Evolutionary conservation across 2,329 filamentous ascomycete genomes (phyloP).

Genomic region (Botryotinia convoluta): DNA sequence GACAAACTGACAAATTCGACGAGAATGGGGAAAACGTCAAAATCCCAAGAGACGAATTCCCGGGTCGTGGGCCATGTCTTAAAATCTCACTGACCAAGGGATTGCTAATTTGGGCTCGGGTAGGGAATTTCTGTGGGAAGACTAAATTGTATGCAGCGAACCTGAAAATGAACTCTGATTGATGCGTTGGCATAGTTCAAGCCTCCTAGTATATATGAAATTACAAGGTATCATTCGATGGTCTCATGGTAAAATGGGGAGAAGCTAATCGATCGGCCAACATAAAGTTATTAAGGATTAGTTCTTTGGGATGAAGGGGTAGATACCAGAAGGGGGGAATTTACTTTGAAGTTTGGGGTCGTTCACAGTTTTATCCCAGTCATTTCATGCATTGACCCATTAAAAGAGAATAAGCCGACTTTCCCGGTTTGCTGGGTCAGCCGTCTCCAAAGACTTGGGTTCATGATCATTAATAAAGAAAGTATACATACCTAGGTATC

Average conservation of each 20-base stretch:
- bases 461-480: not conserved
- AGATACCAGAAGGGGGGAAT: not conserved
- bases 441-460: slow-evolving; percentile 19
- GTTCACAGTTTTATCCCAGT: slow-evolving; percentile 7
- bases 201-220: slow-evolving; percentile 6
- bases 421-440: slow-evolving; percentile 19
- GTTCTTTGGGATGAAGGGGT: not conserved
- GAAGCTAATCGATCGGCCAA: not conserved
- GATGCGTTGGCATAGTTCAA: slow-evolving; percentile 14
- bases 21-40: slow-evolving; percentile 6
- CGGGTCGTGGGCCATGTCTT: slow-evolving; percentile 20
- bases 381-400: slow-evolving; percentile 20
- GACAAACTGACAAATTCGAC: not conserved
- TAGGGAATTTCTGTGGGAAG: slow-evolving; percentile 5
- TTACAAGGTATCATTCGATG: not conserved
- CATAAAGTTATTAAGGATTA: not conserved
- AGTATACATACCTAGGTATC: not conserved
- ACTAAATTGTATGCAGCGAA: not conserved
- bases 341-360: not conserved
- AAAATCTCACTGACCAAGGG: slow-evolving; percentile 17
- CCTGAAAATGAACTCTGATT: slow-evolving; percentile 9
- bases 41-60: slow-evolving; percentile 20
- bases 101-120: slow-evolving; percentile 2
- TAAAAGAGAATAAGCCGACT: slow-evolving; percentile 12
- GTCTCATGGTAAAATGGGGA: not conserved